Evolutionary conservation across 345 rosid species (phyloP), one percentile per base, ranked within the genome.

Genomic region (Garcia nutans): DNA sequence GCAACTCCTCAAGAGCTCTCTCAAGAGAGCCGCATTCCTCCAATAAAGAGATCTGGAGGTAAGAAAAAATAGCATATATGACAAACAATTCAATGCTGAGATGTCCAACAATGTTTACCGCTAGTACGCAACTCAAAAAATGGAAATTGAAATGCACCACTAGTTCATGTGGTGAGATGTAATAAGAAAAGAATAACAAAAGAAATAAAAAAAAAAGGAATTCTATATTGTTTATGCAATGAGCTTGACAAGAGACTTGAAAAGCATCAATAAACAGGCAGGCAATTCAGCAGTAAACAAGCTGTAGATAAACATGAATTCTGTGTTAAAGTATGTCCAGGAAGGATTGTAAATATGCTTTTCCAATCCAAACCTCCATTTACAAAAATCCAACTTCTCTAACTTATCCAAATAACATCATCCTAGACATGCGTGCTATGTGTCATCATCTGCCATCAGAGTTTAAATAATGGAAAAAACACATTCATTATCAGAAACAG

Each of bases 1-100:
- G 87, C 94, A 96, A 79, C 84, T 92, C 98, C 79, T 85, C 91
- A 75, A 96, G 84, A 72, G 97, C 97, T 89, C 76, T 86, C 68
- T 89, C 94, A 78, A 86, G 72, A 70, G 80, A 84, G 66, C 85
- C 88, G 45, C 91, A 88, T 82, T 96, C 98, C 87, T 96, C 98
- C 73, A 96, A 81, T 89, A 96, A 88, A 55, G 98, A 87, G 73
- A 91, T 85, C 99, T 96, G 82, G 52, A 78, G 73, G 78, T 76
- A 55, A 31, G 68, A 70, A 61, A 50, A 67, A 37, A 73, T 50
- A 45, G 6, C 23, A 19, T 0, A 75, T 24, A 71, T 58, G 33
- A 58, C 11, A 2, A 65, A 70, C 55, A 50, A 65, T 3, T 60
- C 49, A 67, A 16, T 49, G 42, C 72, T 26, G 17, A 69, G n/a